Percentiles rank a stretch among this genome's conserved stretches.
These are phyloP conservation scores for Exidia glandulosa DNA, from an alignment of 768 basidiomycete genomes.

Conservation along the genomic window DNA sequence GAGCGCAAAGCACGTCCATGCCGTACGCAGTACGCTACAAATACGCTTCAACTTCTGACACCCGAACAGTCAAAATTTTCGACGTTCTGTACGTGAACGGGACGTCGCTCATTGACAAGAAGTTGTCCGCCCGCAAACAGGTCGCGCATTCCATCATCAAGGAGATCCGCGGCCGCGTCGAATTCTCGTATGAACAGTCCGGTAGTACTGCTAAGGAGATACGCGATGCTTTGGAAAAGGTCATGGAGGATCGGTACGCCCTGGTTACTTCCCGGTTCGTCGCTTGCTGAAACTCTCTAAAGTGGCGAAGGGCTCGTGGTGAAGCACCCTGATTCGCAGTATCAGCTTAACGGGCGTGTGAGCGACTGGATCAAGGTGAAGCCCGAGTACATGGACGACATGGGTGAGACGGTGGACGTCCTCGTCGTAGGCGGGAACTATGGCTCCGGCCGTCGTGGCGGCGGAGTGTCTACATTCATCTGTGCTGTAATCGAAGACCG, in stretches of 20 bases:
- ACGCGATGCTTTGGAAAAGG: constrained; percentile 62
- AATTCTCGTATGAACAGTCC: constrained; percentile 59
- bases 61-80: constrained; percentile 78
- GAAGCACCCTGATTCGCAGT: constrained; percentile 73
- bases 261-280: background rate
- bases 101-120: constrained; percentile 60
- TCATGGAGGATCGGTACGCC: constrained; percentile 53
- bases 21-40: constrained; percentile 42
- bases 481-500: constrained; percentile 82
- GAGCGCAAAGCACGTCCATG: constrained; percentile 77
- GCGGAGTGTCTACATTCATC: constrained; percentile 80
- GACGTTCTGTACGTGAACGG: constrained; percentile 86
- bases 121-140: constrained; percentile 66
- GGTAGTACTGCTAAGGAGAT: constrained; percentile 79
- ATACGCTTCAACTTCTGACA: background rate
- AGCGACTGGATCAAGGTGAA: constrained; percentile 94
- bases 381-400: constrained; percentile 84
- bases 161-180: constrained; percentile 66
- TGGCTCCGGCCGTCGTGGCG: constrained; percentile 75
- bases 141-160: constrained; percentile 60
- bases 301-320: constrained; percentile 91
- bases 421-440: constrained; percentile 91
- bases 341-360: constrained; percentile 78
- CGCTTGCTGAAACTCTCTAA: background rate
- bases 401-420: constrained; percentile 89